These are phyloP conservation scores for Prunus mira DNA, from an alignment of 306 rosid genomes.

Conservation along the genomic window DNA sequence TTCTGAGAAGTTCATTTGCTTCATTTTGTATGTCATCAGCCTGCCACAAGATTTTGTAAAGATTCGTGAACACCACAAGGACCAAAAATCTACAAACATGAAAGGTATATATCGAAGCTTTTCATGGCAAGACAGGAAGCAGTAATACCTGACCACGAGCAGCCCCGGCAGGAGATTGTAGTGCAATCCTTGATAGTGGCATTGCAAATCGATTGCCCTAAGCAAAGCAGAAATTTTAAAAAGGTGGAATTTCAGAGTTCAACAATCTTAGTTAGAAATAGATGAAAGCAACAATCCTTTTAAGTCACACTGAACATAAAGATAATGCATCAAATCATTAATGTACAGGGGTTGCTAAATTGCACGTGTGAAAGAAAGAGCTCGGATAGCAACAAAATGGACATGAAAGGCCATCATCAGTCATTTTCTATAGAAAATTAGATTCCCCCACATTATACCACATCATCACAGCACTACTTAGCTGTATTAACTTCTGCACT, in stretches of 20 bases:
- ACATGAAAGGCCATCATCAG: background rate
- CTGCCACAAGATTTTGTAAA: slow-evolving; percentile 37
- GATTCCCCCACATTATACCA: background rate
- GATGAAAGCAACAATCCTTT: background rate
- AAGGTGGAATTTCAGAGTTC: background rate
- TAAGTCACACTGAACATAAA: background rate
- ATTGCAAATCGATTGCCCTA: slow-evolving; percentile 79
- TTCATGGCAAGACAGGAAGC: background rate
- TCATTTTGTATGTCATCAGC: slow-evolving; percentile 90
- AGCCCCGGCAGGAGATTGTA: slow-evolving; percentile 85
- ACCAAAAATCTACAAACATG: slow-evolving; percentile 2
- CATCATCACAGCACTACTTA: background rate
- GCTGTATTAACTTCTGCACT: background rate
- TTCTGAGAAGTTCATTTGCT: slow-evolving; percentile 84
- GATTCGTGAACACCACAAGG: slow-evolving; percentile 21
- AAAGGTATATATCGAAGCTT: background rate
- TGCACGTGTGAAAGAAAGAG: background rate
- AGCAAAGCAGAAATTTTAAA: slow-evolving; percentile 12
- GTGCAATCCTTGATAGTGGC: slow-evolving; percentile 80
- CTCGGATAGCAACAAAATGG: background rate
- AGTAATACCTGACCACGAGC: slow-evolving; percentile 91
- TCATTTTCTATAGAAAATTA: background rate
- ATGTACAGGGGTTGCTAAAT: background rate
- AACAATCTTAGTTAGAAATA: slow-evolving; percentile 12
- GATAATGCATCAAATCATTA: background rate